Evolutionary conservation across 2,329 filamentous ascomycete species (phyloP), one percentile per base, ranked within the genome.

Genomic region (Magnaporthales sp.): DNA sequence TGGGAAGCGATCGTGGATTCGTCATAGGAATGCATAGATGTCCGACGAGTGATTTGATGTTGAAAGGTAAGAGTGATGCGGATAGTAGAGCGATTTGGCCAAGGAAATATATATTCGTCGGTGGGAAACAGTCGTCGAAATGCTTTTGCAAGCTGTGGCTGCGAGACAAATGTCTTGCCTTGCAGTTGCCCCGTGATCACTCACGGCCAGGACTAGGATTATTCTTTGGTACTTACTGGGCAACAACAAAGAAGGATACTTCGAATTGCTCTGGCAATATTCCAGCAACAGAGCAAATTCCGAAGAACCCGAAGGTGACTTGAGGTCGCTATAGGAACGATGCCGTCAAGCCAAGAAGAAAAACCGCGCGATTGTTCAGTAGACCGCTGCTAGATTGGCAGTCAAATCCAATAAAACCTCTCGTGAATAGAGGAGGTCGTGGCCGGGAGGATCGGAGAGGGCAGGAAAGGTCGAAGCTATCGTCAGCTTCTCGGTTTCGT

Each of bases 211-310:
- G 62, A 31, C 30, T 46, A 32, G 64, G 61, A 66, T 66, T 51
- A 56, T 58, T n/a, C 54, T 32, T 46, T 38, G 46, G 38, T 13
- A 69, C 67, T 68, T 67, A 66, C 69, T 67, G 65, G 61, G 66
- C 62, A 67, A 69, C 67, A 67, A 66, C 58, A 69, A 67, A 27
- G 8, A 51, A 58, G 15, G 38, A 61, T 46, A 54, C 63, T 66
- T 65, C 68, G 67, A 70, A 68, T 70, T 72, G 70, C 69, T 68
- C 70, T 70, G 71, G 73, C 73, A 73, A 74, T 74, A 71, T 74
- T 74, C 72, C 73, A 74, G 73, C 73, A 74, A 73, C 72, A 70
- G 70, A 69, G 71, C 61, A 68, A 67, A 64, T 61, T 31, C 64
- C 19, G 29, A 26, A 66, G 31, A 66, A 58, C 10, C 54, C 54